Base-by-base conservation (phyloP, 2,329 filamentous ascomycete genomes). In the Microsporum canis region DNA sequence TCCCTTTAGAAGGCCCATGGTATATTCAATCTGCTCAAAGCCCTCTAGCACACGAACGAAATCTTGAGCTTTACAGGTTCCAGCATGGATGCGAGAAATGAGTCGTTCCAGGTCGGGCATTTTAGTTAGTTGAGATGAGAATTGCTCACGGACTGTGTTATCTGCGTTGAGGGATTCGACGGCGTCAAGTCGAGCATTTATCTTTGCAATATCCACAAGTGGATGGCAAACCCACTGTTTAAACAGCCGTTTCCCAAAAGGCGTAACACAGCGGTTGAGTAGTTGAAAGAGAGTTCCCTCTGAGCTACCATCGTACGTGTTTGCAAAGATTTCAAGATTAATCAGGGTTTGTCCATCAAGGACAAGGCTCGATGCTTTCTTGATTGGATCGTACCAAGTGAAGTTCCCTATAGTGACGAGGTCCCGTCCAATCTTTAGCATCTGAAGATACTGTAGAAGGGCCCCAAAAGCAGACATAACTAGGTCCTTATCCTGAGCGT, bases 201-300 rank as follows among this genome's bases (percentile, higher is more conserved):
- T 96, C 70, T 88, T 91, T 41, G 80, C 77, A 4, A 89, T 86
- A 73, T 96, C 88, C 71, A 91, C 90, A 12, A 99, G 79, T 1
- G 94, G 94, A 73, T 99, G 94, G 69, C 92, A 97, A 2, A 99
- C 88, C 94, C 94, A 99, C 72, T 96, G 91, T 60, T 91, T 88
- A 73, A 99, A 91, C 72, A 96, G 84, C 8, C 94, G 88, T 76
- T 99, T 99, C 61, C 94, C 94, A 70, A 99, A 99, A 0, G 94
- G 92, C 2, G 94, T 97, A 64, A 96, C 87, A 71, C 94, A 99
- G 58, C 90, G 85, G 72, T 99, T 97, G 59, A 99, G 82, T 65
- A 99, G 84, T 58, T 83, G 83, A 74, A 97, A 99, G 1, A 99
- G 77, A 0, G 94, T 97, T 5, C 94, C 94, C 43, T 95, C 88